A percentile compares a stretch with the other conserved stretches of the same genome.
Evolutionary conservation across 257 asterid species (phyloP).

Genomic region (Solanum ossicruentum): DNA sequence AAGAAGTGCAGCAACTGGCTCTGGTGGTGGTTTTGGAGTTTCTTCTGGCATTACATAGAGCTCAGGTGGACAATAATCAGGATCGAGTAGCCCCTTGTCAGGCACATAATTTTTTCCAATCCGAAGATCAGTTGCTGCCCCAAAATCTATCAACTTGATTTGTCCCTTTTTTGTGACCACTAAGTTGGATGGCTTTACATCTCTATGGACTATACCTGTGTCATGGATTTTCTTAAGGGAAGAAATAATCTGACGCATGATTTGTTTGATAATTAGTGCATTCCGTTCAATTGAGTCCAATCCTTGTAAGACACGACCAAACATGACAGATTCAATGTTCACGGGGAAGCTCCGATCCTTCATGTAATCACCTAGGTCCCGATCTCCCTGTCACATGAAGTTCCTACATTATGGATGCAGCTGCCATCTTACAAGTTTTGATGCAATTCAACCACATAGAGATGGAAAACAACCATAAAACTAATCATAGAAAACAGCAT

Average conservation of each 20-base stretch:
- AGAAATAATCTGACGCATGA: constrained; percentile 82
- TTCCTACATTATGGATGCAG: constrained; percentile 1
- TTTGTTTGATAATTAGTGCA: constrained; percentile 81
- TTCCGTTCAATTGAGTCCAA: constrained; percentile 56
- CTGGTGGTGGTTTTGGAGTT: constrained; percentile 97
- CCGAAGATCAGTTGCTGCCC: constrained; percentile 96
- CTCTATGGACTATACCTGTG: constrained; percentile 90
- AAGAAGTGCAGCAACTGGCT: constrained; percentile 82
- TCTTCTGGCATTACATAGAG: constrained; percentile 94
- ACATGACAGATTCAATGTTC: constrained; percentile 75
- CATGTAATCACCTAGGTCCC: constrained; percentile 83
- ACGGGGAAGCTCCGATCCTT: constrained; percentile 69
- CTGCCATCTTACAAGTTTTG: background rate
- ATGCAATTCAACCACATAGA: background rate
- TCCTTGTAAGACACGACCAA: constrained; percentile 76
- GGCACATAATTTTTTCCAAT: constrained; percentile 92
- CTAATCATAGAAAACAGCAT: background rate
- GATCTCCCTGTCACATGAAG: constrained; percentile 63
- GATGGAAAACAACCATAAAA: background rate
- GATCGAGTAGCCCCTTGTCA: constrained; percentile 72
- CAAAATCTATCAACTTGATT: constrained; percentile 88
- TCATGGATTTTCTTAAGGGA: constrained; percentile 81
- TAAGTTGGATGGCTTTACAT: constrained; percentile 92
- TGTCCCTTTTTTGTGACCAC: constrained; percentile 86
- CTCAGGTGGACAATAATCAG: constrained; percentile 96